Evolutionary conservation across 2,329 filamentous ascomycete species (phyloP), one percentile per base, ranked within the genome.

Genomic region (Alternaria tenuissima): DNA sequence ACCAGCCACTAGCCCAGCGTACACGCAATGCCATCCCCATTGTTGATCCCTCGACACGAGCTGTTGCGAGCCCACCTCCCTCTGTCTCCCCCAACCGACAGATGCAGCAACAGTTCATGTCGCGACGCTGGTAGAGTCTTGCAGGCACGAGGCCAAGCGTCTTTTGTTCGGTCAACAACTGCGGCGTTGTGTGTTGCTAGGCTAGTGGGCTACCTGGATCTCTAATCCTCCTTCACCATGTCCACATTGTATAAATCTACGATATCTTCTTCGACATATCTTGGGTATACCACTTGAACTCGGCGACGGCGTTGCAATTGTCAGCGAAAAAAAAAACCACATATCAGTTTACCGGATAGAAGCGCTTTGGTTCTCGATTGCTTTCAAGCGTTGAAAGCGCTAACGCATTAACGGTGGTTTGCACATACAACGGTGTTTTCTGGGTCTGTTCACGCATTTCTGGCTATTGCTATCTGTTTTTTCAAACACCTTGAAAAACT

Each of bases 11-110:
- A 63, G 92, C 94, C 63, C 92, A 94, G 66, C 92, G 95, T 70
- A 88, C 91, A 59, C 92, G 93, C 80, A 98, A 97, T 80, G 93
- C 95, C 75, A 98, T 98, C 69, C 94, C 94, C 61, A 99, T 99
- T 78, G 92, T 98, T 81, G 96, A 99, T 85, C 95, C 95, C 55
- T 91, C 88, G 70, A 97, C 94, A 58, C 93, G 95, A 75, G 89
- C 93, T 75, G 90, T 97, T 84, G 89, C 93, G 57, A 96, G 93
- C 83, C 94, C 94, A 69, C 93, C 94, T 26, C 90, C 90, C 64
- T 88, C 86, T 66, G 85, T 89, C 74, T 89, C 87, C 57, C 88
- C 88, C 61, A 86, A 83, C 76, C 84, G 87, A 68, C 87, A 89
- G 82, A 83, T 86, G 76, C 81, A 84, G 76, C 83, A 86, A 72